Evolutionary conservation across 495 filamentous ascomycete genomes (phyloP).

Genomic region (Aspergillus campestris): DNA sequence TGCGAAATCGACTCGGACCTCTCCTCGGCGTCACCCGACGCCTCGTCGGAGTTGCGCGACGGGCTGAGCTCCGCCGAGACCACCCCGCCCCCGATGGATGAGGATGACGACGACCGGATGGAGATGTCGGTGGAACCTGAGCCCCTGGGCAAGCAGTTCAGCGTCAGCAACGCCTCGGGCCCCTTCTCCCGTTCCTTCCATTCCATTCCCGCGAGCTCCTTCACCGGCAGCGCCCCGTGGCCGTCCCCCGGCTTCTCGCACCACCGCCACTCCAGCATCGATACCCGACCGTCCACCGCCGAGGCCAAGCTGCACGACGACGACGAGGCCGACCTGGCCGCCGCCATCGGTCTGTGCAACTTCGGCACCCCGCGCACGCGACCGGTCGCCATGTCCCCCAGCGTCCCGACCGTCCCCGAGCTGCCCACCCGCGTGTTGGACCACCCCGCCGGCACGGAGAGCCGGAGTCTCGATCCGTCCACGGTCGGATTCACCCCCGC

Average conservation of each 20-base stretch:
- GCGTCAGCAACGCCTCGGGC: constrained; percentile 51
- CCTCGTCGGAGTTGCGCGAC: constrained; percentile 67
- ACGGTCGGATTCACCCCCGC: constrained; percentile 23
- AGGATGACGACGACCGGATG: constrained; percentile 36
- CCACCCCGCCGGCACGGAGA: constrained; percentile 19
- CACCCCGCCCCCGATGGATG: constrained; percentile 45
- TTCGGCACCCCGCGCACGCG: constrained; percentile 72
- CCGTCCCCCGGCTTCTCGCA: constrained; percentile 41
- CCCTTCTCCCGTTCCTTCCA: constrained; percentile 76
- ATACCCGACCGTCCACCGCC: constrained; percentile 53
- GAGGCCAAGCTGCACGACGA: constrained; percentile 47
- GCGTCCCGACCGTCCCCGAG: constrained; percentile 80
- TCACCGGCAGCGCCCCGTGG: constrained; percentile 36
- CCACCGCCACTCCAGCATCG: constrained; percentile 49
- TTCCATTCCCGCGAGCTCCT: constrained; percentile 56
- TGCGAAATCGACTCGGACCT: constrained; percentile 66
- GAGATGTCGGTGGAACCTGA: constrained; percentile 33
- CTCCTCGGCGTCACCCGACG: constrained; percentile 74
- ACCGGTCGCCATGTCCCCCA: constrained; percentile 59
- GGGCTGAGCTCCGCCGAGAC: constrained; percentile 51
- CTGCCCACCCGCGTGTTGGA: constrained; percentile 53
- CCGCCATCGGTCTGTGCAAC: constrained; percentile 88
- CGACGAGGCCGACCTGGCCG: constrained; percentile 67
- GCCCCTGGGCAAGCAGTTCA: constrained; percentile 36
- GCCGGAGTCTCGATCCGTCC: constrained; percentile 19